Evolutionary conservation across 768 basidiomycete genomes (phyloP).

Genomic region (Boletellus ananas): DNA sequence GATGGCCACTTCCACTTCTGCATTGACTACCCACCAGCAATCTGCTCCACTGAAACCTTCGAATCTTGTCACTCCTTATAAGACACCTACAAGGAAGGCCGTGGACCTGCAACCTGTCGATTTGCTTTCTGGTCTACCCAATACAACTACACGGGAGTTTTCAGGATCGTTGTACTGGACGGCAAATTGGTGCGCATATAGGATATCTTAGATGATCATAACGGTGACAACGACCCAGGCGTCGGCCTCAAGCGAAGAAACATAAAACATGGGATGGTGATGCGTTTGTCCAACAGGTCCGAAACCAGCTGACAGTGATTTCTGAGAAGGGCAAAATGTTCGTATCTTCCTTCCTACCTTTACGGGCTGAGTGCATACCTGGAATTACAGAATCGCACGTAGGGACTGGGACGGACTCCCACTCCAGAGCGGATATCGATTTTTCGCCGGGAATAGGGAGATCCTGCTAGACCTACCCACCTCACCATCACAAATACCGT

Average conservation of each 20-base stretch:
- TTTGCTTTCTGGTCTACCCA: conserved; percentile 25
- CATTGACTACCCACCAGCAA: conserved; percentile 30
- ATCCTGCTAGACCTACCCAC: conserved; percentile 57
- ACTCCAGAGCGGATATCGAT: conserved; percentile 38
- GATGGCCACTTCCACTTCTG: conserved; percentile 15
- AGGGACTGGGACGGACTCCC: conserved; percentile 56
- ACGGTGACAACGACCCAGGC: conserved; percentile 41
- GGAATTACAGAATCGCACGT: conserved; percentile 51
- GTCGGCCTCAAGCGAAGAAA: conserved; percentile 68
- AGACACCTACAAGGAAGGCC: conserved; percentile 26
- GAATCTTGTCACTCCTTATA: conserved; percentile 19
- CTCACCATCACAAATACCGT: conserved; percentile 49
- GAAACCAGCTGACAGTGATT: conserved; percentile 54
- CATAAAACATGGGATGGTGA: conserved; percentile 88
- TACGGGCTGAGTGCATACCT: conserved; percentile 4
- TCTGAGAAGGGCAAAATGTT: conserved; percentile 72
- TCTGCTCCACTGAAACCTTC: conserved; percentile 31
- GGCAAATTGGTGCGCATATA: conserved; percentile 56
- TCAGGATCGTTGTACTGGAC: conserved; percentile 49
- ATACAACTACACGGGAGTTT: conserved; percentile 3
- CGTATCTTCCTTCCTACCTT: conserved; percentile 1
- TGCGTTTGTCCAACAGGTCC: conserved; percentile 52
- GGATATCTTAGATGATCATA: background rate
- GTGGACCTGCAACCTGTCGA: conserved; percentile 42
- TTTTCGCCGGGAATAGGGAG: conserved; percentile 55